Conservation (phyloP, 176 grass and related monocot genomes). For the Cenchrus purpureus region DNA sequence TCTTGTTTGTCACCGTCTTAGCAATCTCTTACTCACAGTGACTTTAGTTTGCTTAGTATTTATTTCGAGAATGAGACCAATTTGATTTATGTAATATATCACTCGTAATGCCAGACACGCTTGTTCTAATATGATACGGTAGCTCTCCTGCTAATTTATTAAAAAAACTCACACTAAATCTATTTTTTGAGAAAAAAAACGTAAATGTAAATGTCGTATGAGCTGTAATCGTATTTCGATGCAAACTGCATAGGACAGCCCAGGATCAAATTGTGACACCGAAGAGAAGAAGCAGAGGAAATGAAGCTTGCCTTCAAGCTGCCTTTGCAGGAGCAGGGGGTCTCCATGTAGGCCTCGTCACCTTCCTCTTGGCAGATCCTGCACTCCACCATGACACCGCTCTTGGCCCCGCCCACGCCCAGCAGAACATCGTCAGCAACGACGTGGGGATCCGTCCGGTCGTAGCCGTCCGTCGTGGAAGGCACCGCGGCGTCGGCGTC, state of each 20-base stretch:
- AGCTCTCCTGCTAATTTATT: too few relatives aligned
- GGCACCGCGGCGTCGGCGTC: not conserved
- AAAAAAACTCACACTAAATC: too few relatives aligned
- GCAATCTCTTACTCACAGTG: not conserved
- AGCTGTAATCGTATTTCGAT: not conserved
- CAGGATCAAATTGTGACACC: not conserved
- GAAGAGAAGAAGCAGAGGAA: not conserved
- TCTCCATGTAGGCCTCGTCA: conserved; percentile 67
- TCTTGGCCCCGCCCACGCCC: conserved; percentile 22
- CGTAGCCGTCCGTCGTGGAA: not conserved
- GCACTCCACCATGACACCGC: conserved; percentile 61
- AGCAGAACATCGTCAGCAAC: conserved; percentile 14
- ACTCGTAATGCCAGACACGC: too few relatives aligned
- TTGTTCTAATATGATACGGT: too few relatives aligned
- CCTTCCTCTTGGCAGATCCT: conserved; percentile 91
- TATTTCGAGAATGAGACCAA: too few relatives aligned
- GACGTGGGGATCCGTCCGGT: conserved; percentile 10
- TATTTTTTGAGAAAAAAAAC: too few relatives aligned
- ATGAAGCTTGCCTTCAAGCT: conserved; percentile 69
- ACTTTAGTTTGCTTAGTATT: too few relatives aligned
- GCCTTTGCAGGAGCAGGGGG: conserved; percentile 80
- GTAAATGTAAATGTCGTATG: not conserved
- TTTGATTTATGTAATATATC: not conserved
- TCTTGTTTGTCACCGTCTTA: not conserved
- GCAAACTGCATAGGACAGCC: not conserved